phyloP scores from a whole-genome alignment of 495 filamentous ascomycete genomes.

The Penicillium pancosmium region DNA sequence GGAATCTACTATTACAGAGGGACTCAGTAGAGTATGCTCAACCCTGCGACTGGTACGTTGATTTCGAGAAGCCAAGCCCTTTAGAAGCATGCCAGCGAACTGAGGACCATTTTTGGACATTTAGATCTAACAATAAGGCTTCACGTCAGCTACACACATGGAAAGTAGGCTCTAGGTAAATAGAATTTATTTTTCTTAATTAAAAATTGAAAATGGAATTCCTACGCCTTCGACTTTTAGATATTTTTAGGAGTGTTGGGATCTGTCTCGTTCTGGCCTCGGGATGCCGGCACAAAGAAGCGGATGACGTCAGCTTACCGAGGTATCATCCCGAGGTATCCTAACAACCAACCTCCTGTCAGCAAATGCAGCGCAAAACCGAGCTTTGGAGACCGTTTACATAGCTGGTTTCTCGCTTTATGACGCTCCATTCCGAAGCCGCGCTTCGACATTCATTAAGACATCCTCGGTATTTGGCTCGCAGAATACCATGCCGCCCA shows the following conservation, averaged over 20 bases:
- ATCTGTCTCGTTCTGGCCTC: not conserved
- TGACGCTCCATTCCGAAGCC: not conserved
- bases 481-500: not conserved
- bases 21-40: too few species aligned
- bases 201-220: too few species aligned
- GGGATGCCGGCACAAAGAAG: not conserved
- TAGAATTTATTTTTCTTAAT: too few species aligned
- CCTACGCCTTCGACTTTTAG: not conserved
- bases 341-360: not conserved
- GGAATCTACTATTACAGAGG: too few species aligned
- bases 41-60: too few species aligned
- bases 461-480: not conserved
- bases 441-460: not conserved
- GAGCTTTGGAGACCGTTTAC: not conserved
- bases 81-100: too few species aligned
- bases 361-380: not conserved
- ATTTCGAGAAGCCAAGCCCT: too few species aligned
- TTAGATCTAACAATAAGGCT: too few species aligned
- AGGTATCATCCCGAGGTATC: constrained; percentile 1
- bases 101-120: too few species aligned
- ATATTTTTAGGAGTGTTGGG: not conserved
- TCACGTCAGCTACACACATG: too few species aligned
- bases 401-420: not conserved
- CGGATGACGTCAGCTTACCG: constrained; percentile 1
- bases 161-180: too few species aligned